Evolutionary conservation across 2,329 filamentous ascomycete genomes (phyloP).

Genomic region (Aspergillus eucalypticola): DNA sequence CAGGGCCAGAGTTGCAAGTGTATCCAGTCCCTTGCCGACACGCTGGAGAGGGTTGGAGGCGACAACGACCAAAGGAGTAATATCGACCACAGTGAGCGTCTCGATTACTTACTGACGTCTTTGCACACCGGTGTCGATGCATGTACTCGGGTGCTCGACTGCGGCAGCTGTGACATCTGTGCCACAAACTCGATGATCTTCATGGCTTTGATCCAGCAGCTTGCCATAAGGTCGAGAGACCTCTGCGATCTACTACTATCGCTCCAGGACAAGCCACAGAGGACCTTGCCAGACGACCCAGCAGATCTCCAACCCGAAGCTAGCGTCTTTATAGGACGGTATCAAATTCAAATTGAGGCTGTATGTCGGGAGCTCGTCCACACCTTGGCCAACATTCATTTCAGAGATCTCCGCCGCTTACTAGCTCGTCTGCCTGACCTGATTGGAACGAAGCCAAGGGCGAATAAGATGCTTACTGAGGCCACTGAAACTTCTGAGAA

Average conservation of each 20-base stretch:
- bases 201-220: neutral
- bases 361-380: neutral
- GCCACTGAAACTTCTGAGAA: neutral
- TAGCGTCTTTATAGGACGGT: neutral
- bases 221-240: neutral
- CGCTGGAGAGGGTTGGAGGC: neutral
- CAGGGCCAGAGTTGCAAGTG: neutral
- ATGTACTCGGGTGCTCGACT: neutral
- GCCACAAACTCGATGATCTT: neutral
- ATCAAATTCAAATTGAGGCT: neutral
- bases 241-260: neutral
- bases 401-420: neutral
- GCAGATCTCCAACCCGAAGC: neutral
- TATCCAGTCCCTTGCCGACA: conserved; percentile 1
- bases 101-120: neutral
- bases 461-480: neutral
- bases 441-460: neutral
- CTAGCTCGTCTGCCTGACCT: neutral
- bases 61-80: neutral
- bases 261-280: neutral
- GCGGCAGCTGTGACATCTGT: neutral
- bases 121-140: neutral
- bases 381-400: neutral
- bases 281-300: neutral
- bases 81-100: neutral